phyloP scores from a whole-genome alignment of 106 monocot genomes.

The Acanthochlamys bracteata region DNA sequence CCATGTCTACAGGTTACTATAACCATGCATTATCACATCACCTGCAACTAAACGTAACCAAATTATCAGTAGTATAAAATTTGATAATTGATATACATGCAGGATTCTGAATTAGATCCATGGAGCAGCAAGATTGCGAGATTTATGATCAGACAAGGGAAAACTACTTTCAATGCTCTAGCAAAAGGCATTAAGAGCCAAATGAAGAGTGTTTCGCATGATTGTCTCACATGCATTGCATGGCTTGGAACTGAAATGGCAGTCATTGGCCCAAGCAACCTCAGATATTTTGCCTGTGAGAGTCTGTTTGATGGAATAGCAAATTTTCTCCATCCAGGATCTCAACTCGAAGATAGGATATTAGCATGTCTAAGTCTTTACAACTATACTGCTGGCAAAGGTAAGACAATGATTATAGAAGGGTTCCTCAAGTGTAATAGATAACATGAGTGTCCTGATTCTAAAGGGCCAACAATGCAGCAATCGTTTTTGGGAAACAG shows the following conservation, averaged over 20 bases:
- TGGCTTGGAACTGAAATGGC: conserved; percentile 88
- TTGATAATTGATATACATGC: conserved; percentile 10
- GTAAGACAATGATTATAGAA: too few species aligned
- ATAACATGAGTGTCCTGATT: too few species aligned
- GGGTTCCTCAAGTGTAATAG: too few species aligned
- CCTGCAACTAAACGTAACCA: conserved; percentile 3
- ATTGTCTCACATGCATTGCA: conserved; percentile 60
- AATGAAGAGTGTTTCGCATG: conserved; percentile 46
- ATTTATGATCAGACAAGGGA: conserved; percentile 44
- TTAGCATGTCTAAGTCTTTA: conserved; percentile 78
- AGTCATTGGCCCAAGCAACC: conserved; percentile 25
- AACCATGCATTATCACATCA: neutral
- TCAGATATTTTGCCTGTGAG: conserved; percentile 76
- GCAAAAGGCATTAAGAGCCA: conserved; percentile 78
- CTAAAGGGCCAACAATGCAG: too few species aligned
- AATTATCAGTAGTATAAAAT: neutral
- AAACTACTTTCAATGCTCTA: conserved; percentile 44
- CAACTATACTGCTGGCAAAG: conserved; percentile 88
- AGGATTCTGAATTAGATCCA: conserved; percentile 60
- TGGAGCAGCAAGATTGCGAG: conserved; percentile 67
- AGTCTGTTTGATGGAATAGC: conserved; percentile 48
- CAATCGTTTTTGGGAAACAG: too few species aligned
- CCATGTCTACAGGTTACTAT: conserved; percentile 78
- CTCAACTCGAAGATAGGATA: conserved; percentile 82
- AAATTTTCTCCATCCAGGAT: conserved; percentile 76